Percentiles rank a stretch among this genome's conserved stretches.
Evolutionary conservation across 1,284 basidiomycete species (phyloP).

Genomic region (Termitomyces sp.): DNA sequence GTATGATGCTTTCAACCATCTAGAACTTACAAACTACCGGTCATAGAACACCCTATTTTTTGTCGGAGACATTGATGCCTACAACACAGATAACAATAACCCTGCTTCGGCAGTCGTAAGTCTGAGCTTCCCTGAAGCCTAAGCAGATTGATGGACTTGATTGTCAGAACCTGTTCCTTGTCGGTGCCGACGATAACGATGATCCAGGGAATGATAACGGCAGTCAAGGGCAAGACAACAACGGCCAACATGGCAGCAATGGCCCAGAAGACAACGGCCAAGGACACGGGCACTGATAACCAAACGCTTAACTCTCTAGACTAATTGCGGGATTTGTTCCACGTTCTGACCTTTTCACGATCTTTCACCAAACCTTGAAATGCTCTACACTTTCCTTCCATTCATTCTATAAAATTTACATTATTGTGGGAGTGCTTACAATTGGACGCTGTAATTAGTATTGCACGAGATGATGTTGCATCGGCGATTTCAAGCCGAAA

Average conservation of each 20-base stretch:
- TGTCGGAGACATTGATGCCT: conserved; percentile 31
- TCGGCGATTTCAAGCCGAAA: neutral
- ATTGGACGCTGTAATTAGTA: neutral
- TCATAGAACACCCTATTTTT: conserved; percentile 32
- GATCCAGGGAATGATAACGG: neutral
- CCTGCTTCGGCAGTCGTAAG: conserved; percentile 30
- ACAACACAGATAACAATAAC: conserved; percentile 27
- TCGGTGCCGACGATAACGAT: neutral
- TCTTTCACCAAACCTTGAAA: neutral
- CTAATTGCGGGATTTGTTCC: neutral
- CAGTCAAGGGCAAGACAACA: neutral
- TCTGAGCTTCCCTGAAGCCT: conserved; percentile 12
- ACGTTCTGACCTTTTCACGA: neutral
- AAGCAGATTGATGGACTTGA: neutral
- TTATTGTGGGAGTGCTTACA: neutral
- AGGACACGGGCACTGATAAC: neutral
- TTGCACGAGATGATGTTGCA: neutral
- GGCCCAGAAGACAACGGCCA: neutral
- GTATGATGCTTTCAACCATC: neutral
- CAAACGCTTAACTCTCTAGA: neutral
- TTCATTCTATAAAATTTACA: neutral
- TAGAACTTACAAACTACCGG: neutral
- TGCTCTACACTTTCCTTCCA: neutral
- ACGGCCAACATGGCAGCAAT: neutral
- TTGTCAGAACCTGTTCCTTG: conserved; percentile 18